Percentiles rank a stretch among this genome's conserved stretches.
Conservation (phyloP, 2,329 filamentous ascomycete species). For the Colletotrichum noveboracense region DNA sequence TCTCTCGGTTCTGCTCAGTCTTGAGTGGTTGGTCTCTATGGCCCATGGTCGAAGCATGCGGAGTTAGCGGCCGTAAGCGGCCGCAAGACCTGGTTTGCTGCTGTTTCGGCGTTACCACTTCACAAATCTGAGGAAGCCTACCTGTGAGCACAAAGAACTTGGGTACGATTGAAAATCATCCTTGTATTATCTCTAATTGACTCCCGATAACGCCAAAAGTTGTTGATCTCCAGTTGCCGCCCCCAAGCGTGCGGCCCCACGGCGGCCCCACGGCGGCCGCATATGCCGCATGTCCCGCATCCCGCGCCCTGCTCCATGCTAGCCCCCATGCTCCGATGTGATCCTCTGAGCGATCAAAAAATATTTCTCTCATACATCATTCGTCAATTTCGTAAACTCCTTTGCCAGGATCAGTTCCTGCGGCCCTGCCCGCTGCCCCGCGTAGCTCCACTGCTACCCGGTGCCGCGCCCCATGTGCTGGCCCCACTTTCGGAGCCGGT, state of each 20-base stretch:
- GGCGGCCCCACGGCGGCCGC: background rate
- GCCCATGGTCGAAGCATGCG: background rate
- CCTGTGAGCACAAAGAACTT: background rate
- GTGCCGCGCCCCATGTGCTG: background rate
- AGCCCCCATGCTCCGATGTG: background rate
- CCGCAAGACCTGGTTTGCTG: background rate
- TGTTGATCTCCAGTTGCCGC: background rate
- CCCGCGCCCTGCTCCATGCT: background rate
- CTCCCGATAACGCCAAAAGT: background rate
- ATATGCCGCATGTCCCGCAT: background rate
- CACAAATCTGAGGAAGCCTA: background rate
- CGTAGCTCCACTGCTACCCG: conserved; percentile 2
- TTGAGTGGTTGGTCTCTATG: background rate
- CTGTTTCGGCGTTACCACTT: background rate
- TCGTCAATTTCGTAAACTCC: background rate
- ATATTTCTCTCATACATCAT: background rate
- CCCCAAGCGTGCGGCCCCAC: background rate
- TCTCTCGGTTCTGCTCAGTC: rapidly evolving
- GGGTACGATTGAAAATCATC: background rate
- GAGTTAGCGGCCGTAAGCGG: background rate
- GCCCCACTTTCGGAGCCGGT: background rate
- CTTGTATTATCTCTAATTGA: background rate
- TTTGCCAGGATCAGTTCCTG: background rate
- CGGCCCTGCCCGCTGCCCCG: background rate
- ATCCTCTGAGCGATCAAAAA: background rate